phyloP scores from a whole-genome alignment of 768 basidiomycete species.

The Russula earlei region DNA sequence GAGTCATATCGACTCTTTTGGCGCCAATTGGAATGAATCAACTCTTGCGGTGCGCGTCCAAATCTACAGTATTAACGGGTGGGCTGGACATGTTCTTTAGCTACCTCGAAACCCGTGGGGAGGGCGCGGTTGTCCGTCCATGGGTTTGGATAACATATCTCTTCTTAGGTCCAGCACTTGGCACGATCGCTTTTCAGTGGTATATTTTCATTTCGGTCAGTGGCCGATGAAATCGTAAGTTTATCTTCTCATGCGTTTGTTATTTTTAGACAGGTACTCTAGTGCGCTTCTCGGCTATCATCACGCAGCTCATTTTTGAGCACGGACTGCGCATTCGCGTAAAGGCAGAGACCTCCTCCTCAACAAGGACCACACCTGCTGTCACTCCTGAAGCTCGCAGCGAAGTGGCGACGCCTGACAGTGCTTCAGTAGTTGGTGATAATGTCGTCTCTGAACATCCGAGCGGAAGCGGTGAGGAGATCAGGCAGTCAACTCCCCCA shows the following conservation, averaged over 20 bases:
- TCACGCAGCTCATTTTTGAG: conserved; percentile 47
- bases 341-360: conserved; percentile 31
- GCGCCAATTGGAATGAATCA: conserved; percentile 27
- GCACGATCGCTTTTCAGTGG: conserved; percentile 40
- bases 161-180: conserved; percentile 38
- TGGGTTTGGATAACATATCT: conserved; percentile 60
- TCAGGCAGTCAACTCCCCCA: conserved; percentile 4
- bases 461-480: conserved; percentile 15
- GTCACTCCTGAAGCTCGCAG: conserved; percentile 21
- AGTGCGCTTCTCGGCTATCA: conserved; percentile 35
- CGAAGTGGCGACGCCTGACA: conserved; percentile 20
- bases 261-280: conserved; percentile 27
- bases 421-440: conserved; percentile 19
- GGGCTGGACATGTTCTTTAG: conserved; percentile 24
- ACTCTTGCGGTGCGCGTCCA: conserved; percentile 24
- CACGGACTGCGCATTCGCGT: conserved; percentile 46
- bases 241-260: background rate
- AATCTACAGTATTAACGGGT: background rate
- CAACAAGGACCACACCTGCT: conserved; percentile 19
- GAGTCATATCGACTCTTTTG: conserved; percentile 21
- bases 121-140: conserved; percentile 42
- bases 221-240: background rate
- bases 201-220: conserved; percentile 36
- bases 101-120: conserved; percentile 48
- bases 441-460: background rate